These are phyloP conservation scores for Yamadazyma taylorii DNA, from an alignment of 1,139 yeast genomes.

Conservation along the genomic window DNA sequence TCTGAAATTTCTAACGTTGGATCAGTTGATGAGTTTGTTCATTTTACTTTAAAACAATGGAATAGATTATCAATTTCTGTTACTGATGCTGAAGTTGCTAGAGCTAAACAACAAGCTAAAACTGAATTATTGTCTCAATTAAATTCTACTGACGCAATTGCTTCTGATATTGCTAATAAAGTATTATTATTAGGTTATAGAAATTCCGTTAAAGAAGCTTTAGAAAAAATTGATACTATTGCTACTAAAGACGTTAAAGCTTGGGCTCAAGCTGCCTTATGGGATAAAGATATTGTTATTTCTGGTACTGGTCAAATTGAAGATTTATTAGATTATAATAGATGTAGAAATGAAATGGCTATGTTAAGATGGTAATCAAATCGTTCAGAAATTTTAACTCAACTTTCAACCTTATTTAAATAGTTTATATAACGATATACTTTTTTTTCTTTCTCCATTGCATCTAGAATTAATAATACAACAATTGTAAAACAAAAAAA, in stretches of 20 bases:
- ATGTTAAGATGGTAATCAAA: constrained; percentile 66
- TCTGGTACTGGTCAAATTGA: constrained; percentile 86
- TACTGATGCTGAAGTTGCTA: constrained; percentile 73
- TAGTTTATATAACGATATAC: constrained; percentile 1
- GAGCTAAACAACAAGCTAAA: constrained; percentile 72
- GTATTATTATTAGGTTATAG: constrained; percentile 62
- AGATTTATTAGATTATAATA: constrained; percentile 76
- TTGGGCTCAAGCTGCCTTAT: constrained; percentile 74
- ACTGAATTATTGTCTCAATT: constrained; percentile 53
- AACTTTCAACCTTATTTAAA: neutral
- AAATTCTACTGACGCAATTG: constrained; percentile 49
- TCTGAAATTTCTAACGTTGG: constrained; percentile 60
- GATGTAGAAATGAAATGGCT: constrained; percentile 85
- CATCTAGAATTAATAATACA: constrained; percentile 7
- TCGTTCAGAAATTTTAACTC: neutral
- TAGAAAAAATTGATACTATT: constrained; percentile 63
- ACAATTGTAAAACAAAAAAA: constrained; percentile 1
- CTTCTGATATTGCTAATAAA: constrained; percentile 59
- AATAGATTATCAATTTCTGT: constrained; percentile 75
- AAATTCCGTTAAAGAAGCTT: constrained; percentile 58
- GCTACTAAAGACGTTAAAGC: constrained; percentile 58
- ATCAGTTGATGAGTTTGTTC: constrained; percentile 70
- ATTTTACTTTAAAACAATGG: constrained; percentile 83
- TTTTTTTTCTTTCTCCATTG: constrained; percentile 6
- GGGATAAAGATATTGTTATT: constrained; percentile 83